A percentile compares a stretch with the other conserved stretches of the same genome.
Evolutionary conservation across 768 basidiomycete species (phyloP).

Genomic region (Mycena amicta): DNA sequence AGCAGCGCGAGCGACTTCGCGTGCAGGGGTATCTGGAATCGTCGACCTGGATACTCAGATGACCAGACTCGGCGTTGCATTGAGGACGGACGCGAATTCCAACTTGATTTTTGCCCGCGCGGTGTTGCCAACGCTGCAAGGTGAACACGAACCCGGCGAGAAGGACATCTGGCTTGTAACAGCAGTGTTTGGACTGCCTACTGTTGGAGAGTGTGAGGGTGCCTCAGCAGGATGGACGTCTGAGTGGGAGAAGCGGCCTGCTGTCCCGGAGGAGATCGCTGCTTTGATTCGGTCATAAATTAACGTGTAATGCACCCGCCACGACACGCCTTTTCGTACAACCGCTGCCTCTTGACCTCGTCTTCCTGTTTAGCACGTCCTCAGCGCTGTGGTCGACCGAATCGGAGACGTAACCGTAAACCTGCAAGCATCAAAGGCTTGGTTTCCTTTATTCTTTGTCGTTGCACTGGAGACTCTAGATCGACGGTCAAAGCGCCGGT

Average conservation of each 20-base stretch:
- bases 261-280: constrained; percentile 41
- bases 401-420: no score
- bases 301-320: neutral
- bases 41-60: constrained; percentile 44
- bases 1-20: constrained; percentile 55
- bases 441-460: no score
- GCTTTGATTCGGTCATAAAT: constrained; percentile 17
- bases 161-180: constrained; percentile 62
- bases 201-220: constrained; percentile 37
- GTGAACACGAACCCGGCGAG: constrained; percentile 42
- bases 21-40: constrained; percentile 66
- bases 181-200: constrained; percentile 65
- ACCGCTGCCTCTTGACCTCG: neutral
- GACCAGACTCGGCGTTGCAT: constrained; percentile 39
- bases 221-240: constrained; percentile 46
- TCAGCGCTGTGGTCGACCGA: no score
- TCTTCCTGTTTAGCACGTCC: neutral
- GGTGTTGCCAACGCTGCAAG: constrained; percentile 65
- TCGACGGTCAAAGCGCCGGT: no score
- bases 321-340: neutral
- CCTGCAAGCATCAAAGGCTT: no score
- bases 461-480: no score
- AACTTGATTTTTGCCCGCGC: constrained; percentile 70
- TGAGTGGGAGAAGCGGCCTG: constrained; percentile 52
- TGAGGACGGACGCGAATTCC: constrained; percentile 72